Evolutionary conservation across 257 asterid species (phyloP), one percentile per base, ranked within the genome.

Genomic region (Lycium ferocissimum): DNA sequence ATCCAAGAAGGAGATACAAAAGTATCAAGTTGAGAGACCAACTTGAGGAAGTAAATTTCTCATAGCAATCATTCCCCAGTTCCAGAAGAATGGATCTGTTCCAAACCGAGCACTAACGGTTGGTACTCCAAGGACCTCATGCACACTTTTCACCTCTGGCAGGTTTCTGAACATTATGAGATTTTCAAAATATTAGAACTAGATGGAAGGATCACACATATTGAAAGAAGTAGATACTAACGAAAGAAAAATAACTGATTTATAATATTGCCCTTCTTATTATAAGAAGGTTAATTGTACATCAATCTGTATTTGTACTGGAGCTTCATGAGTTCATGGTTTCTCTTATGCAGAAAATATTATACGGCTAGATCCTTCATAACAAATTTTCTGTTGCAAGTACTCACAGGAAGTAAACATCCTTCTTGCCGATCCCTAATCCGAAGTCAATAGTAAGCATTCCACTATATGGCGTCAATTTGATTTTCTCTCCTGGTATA

Each of bases 31-130:
- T 9, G 79, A 80, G 85, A 80, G 83, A 86, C 97, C 71, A 91
- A 95, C 99, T 49, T 91, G 86, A n/a, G 98, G 96, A 84, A 95
- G 92, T 85, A 96, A 87, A 87, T 85, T 89, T 78, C 92, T 88
- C 98, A 95, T 91, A 72, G 98, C 98, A 33, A 69, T 82, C 98
- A 96, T 96, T 89, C 98, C 99, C 99, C 98, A 96, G 87, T 96
- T 95, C 98, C 99, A 96, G 89, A 96, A 91, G 87, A 95, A 94
- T 9, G 99, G 99, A 18, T 93, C 87, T 78, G 98, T 96, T 91
- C 99, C 99, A 87, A 96, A 96, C 83, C 99, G 96, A 11, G 98
- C 99, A 87, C 98, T 96, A 89, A 96, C 98, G 85, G 94, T 91
- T 81, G 99, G 99, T 33, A 96, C 87, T 57, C 93, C 94, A 17